These are phyloP conservation scores for Fusarium oligoseptatum DNA, from an alignment of 2,329 filamentous ascomycete genomes.

Conservation along the genomic window DNA sequence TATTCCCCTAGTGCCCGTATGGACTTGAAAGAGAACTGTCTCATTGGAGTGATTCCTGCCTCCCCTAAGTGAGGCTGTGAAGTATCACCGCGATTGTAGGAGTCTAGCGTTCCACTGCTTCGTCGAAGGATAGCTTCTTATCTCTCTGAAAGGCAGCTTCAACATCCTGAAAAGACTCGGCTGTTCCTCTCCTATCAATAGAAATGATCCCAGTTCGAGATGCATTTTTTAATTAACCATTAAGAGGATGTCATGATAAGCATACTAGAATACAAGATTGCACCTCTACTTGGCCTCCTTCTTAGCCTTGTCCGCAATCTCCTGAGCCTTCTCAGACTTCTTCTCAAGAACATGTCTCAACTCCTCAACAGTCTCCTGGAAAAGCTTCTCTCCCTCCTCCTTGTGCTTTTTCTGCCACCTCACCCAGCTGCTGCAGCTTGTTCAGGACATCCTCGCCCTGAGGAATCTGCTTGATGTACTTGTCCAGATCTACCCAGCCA, in stretches of 20 bases:
- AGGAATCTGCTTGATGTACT: slow-evolving; percentile 76
- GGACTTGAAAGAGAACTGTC: background rate
- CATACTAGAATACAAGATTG: slow-evolving; percentile 4
- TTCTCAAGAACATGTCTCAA: slow-evolving; percentile 74
- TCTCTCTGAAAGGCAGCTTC: too few species aligned
- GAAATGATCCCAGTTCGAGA: background rate
- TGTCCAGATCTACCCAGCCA: slow-evolving; percentile 65
- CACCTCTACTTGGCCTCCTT: slow-evolving; percentile 57
- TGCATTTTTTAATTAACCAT: background rate
- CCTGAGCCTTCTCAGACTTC: slow-evolving; percentile 68
- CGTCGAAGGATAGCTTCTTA: background rate
- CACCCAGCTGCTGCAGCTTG: slow-evolving; percentile 74
- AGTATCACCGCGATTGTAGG: background rate
- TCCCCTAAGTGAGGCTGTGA: background rate
- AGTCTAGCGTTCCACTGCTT: background rate
- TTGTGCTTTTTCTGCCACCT: slow-evolving; percentile 77
- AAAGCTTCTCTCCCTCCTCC: slow-evolving; percentile 76
- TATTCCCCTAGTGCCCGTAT: background rate
- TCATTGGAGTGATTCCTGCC: background rate
- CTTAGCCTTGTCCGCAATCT: slow-evolving; percentile 69
- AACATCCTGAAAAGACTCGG: background rate
- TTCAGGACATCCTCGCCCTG: slow-evolving; percentile 73
- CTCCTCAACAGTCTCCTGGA: slow-evolving; percentile 78
- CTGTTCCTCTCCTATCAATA: background rate
- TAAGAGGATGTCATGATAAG: slow-evolving; percentile 2